These are phyloP conservation scores for Vigna reflexopilosa DNA, from an alignment of 306 rosid genomes.

Conservation along the genomic window DNA sequence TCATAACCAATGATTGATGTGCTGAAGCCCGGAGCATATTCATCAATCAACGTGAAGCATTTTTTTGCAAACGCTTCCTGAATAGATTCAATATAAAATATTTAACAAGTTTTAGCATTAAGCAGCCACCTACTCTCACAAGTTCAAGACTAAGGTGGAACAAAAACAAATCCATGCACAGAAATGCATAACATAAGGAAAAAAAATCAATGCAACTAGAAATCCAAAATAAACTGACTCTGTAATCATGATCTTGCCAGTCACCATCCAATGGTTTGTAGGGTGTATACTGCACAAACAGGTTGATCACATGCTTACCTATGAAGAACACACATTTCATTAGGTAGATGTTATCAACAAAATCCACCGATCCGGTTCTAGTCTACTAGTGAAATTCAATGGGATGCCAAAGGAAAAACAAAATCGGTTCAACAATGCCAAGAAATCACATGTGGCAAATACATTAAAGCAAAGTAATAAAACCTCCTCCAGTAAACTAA, in stretches of 20 bases:
- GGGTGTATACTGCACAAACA: slow-evolving; percentile 91
- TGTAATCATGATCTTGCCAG: slow-evolving; percentile 80
- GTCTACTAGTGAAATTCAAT: background rate
- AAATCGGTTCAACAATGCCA: slow-evolving; percentile 3
- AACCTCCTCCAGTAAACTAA: slow-evolving; percentile 3
- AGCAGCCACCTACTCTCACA: background rate
- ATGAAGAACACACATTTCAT: slow-evolving; percentile 36
- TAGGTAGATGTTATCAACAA: slow-evolving; percentile 15
- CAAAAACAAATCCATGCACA: slow-evolving; percentile 13
- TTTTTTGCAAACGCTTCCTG: slow-evolving; percentile 80
- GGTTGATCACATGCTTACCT: slow-evolving; percentile 95
- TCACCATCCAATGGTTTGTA: slow-evolving; percentile 79
- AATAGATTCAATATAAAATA: slow-evolving; percentile 26
- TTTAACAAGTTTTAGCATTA: slow-evolving; percentile 20
- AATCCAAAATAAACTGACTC: slow-evolving; percentile 60
- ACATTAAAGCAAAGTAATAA: slow-evolving; percentile 30
- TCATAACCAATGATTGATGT: slow-evolving; percentile 80
- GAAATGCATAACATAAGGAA: background rate
- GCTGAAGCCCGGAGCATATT: slow-evolving; percentile 92
- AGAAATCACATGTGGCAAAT: slow-evolving; percentile 11
- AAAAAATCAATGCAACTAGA: slow-evolving; percentile 19
- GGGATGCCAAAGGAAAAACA: slow-evolving; percentile 25
- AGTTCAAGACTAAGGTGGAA: slow-evolving; percentile 6
- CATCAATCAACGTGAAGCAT: slow-evolving; percentile 81
- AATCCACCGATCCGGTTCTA: too few relatives aligned